Percentiles rank a stretch among this genome's conserved stretches.
Evolutionary conservation across 129 eudicot genomes (phyloP).

Genomic region (Centrapalus pauciflorus): DNA sequence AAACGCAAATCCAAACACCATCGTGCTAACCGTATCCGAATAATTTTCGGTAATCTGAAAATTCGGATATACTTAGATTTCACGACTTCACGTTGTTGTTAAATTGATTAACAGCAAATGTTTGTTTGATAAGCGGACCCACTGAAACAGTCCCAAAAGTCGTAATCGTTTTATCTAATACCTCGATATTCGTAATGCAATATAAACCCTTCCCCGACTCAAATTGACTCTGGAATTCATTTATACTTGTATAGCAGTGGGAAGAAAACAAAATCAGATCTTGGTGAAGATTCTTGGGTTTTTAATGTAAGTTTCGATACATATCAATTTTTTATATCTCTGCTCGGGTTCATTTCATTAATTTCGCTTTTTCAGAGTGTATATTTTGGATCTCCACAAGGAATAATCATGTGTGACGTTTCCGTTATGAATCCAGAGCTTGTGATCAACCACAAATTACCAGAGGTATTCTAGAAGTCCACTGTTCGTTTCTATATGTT

Average conservation of each 20-base stretch:
- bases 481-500: background rate
- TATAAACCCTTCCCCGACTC: background rate
- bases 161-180: background rate
- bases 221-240: background rate
- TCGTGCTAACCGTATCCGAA: too few species aligned
- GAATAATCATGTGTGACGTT: slow-evolving; percentile 22
- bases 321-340: background rate
- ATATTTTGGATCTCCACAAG: background rate
- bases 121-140: too few species aligned
- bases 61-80: too few species aligned
- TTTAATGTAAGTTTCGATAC: background rate
- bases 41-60: too few species aligned
- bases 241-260: background rate
- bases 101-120: too few species aligned
- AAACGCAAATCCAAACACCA: too few species aligned
- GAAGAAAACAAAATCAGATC: background rate
- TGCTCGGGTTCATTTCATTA: background rate
- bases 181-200: slow-evolving; percentile 20
- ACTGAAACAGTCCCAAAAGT: too few species aligned
- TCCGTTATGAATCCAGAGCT: slow-evolving; percentile 29
- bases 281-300: background rate
- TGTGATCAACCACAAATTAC: slow-evolving; percentile 23
- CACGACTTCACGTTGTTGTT: too few species aligned
- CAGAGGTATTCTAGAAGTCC: slow-evolving; percentile 24
- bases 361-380: background rate